A percentile compares a stretch with the other conserved stretches of the same genome.
phyloP scores from a whole-genome alignment of 139 green algal genomes.

The Pseudopediastrum boryanum region DNA sequence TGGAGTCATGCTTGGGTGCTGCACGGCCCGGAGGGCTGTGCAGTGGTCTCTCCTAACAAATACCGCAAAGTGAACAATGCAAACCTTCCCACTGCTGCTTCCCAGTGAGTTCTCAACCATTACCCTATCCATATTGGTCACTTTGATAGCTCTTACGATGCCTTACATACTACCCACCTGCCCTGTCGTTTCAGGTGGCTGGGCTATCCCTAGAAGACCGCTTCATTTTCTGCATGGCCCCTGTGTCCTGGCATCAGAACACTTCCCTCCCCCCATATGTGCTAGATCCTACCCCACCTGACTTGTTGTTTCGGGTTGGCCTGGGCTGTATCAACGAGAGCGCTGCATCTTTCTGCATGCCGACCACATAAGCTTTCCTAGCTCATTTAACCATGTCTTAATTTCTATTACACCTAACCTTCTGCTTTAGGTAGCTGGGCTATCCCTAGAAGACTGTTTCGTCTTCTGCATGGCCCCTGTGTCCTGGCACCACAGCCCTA shows the following conservation, averaged over 20 bases:
- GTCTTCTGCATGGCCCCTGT: constrained; percentile 57
- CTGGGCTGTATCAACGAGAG: too few relatives aligned
- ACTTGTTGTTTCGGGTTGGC: too few relatives aligned
- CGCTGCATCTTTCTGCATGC: background rate
- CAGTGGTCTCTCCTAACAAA: too few relatives aligned
- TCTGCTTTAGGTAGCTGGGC: constrained; percentile 38
- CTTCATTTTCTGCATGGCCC: constrained; percentile 58
- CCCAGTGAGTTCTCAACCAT: background rate
- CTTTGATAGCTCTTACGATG: background rate
- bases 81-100: too few relatives aligned
- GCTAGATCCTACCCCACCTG: too few relatives aligned
- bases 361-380: background rate
- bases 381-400: background rate
- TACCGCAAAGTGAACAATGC: too few relatives aligned
- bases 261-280: too few relatives aligned
- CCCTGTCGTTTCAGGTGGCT: constrained; percentile 30
- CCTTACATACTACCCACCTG: background rate
- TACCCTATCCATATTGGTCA: background rate
- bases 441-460: constrained; percentile 59
- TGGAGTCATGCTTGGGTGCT: too few relatives aligned
- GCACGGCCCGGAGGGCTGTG: too few relatives aligned
- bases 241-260: constrained; percentile 48
- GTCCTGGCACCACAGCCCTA: constrained; percentile 45
- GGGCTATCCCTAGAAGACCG: constrained; percentile 54
- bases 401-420: background rate